A percentile compares a stretch with the other conserved stretches of the same genome.
Conservation (phyloP, 257 asterid species). For the Solanum megistacrolobum region DNA sequence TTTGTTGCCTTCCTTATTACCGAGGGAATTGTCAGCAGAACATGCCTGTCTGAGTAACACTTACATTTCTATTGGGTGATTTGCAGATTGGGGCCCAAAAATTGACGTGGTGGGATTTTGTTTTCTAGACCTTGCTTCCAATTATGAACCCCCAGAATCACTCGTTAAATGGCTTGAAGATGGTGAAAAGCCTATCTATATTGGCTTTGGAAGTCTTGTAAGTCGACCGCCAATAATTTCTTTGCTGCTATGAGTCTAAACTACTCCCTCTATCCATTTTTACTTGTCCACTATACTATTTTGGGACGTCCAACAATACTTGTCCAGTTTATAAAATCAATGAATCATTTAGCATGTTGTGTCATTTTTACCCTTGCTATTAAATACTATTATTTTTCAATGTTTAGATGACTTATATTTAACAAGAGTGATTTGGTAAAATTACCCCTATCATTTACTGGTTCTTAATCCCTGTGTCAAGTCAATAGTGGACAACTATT, state of each 20-base stretch:
- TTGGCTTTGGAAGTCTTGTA: conserved; percentile 97
- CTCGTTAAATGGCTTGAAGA: conserved; percentile 73
- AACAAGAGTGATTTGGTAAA: not conserved
- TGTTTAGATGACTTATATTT: not conserved
- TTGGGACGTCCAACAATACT: not conserved
- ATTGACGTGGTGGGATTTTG: conserved; percentile 92
- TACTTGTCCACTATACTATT: not conserved
- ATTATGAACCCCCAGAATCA: conserved; percentile 60
- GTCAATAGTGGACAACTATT: not conserved
- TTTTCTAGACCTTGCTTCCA: conserved; percentile 86
- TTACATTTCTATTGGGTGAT: not conserved
- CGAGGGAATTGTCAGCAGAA: not conserved
- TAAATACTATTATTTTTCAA: too few relatives aligned
- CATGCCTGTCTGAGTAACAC: not conserved
- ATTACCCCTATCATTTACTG: not conserved
- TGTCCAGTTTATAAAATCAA: not conserved
- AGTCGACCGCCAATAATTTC: conserved; percentile 15
- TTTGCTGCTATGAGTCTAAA: not conserved
- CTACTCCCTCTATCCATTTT: not conserved
- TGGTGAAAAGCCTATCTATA: conserved; percentile 68
- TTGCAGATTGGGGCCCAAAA: conserved; percentile 89
- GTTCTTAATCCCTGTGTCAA: not conserved
- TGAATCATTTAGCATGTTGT: too few relatives aligned
- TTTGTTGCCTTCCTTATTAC: not conserved
- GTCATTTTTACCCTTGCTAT: too few relatives aligned